Base-by-base conservation (phyloP, 1,139 yeast genomes). In the Hansenula sp. region DNA sequence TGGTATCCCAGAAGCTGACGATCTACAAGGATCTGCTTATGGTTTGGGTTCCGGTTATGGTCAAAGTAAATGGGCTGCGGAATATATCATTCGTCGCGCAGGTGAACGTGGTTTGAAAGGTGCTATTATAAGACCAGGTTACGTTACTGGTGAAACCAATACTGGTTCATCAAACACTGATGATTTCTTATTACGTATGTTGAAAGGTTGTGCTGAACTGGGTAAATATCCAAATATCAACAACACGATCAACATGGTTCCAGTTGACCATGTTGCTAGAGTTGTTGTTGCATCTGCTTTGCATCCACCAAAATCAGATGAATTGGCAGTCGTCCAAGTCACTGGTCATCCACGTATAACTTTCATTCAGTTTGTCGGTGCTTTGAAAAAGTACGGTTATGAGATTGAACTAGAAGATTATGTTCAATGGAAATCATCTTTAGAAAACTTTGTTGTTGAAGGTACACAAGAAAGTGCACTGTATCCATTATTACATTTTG, bases 31-130 rank as follows among this genome's bases (percentile, higher is more conserved):
- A 0, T 86, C 97, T 3, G 73, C 87, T 11, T 63, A 68, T 10
- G 97, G 96, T 0, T 74, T 93, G 49, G 89, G 93, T 25, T 86
- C 83, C 49, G 99, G 99, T 15, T 93, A 93, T 59, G 99, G 99
- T 36, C 99, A 93, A 68, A 81, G 95, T 53, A 93, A 93, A 66
- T 93, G 99, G 99, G 90, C 91, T 34, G 95, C 96, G 17, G 99
- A 93, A 67, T 80, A 85, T 58, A 73, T 94, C 40, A 81, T 89
- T 49, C 80, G 98, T 62, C 76, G 75, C 48, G 99, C 99, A 8
- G 98, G 97, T 42, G 75, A 74, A 45, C 72, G 83, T 48, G 99
- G 99, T 5, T 76, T 94, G 52, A 74, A 81, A 51, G 99, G 99
- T 30, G 79, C 93, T 48, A 84, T 93, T 53, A 80, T 93, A 32